Percentiles rank a stretch among this genome's conserved stretches.
Evolutionary conservation across 306 rosid species (phyloP).

Genomic region (Vicia villosa): DNA sequence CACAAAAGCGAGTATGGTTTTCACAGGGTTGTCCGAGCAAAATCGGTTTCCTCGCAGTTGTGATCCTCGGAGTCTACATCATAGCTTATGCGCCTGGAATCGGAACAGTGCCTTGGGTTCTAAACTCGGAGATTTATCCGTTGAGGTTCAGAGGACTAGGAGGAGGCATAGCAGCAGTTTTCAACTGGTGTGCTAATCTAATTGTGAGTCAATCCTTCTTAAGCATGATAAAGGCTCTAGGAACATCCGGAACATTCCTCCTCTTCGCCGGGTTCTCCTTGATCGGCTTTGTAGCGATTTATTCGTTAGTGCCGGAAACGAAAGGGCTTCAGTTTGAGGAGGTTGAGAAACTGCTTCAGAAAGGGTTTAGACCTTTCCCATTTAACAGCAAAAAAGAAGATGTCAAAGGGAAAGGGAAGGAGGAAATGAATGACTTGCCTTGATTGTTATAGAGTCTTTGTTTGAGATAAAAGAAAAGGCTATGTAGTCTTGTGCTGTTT

Average conservation of each 20-base stretch:
- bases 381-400: conserved; percentile 26
- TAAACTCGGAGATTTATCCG: conserved; percentile 84
- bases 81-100: conserved; percentile 75
- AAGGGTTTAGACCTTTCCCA: conserved; percentile 47
- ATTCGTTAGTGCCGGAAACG: conserved; percentile 63
- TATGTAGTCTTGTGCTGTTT: too few species aligned
- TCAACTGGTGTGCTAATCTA: conserved; percentile 78
- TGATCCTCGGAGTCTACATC: conserved; percentile 65
- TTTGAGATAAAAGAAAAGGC: background rate
- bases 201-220: conserved; percentile 73
- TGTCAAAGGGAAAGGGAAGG: conserved; percentile 16
- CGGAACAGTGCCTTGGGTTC: conserved; percentile 85
- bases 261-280: conserved; percentile 67
- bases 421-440: conserved; percentile 8
- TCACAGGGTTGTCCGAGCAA: conserved; percentile 74
- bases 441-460: background rate
- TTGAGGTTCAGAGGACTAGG: conserved; percentile 70
- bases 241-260: conserved; percentile 72
- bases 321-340: conserved; percentile 67
- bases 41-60: conserved; percentile 69
- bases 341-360: conserved; percentile 63
- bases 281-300: conserved; percentile 56
- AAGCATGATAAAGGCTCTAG: conserved; percentile 54
- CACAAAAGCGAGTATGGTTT: conserved; percentile 59
- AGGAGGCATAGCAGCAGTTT: conserved; percentile 84